Conservation (phyloP, 75 land plant genomes). For the Sequoiadendron giganteum region DNA sequence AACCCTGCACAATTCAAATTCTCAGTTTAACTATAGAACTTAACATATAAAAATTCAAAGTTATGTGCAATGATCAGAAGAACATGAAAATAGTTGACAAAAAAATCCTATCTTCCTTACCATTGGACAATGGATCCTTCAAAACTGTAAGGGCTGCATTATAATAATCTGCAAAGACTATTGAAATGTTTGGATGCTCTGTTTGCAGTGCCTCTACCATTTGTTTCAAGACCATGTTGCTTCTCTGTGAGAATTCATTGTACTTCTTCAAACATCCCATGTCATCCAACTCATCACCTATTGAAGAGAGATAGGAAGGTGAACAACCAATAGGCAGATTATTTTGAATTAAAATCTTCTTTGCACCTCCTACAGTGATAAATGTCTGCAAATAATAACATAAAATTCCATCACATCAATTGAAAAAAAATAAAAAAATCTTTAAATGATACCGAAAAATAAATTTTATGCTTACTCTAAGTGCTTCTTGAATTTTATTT, state of each 20-base stretch:
- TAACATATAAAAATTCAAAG: too few relatives aligned
- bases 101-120: neutral
- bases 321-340: slow-evolving; percentile 8
- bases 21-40: neutral
- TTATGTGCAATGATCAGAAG: too few relatives aligned
- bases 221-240: neutral
- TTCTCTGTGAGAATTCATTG: neutral
- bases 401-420: neutral
- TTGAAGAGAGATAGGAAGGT: neutral
- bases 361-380: neutral
- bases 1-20: neutral
- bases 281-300: neutral
- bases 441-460: neutral
- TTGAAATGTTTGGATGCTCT: neutral
- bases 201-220: neutral
- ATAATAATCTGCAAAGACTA: neutral
- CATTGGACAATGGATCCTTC: neutral
- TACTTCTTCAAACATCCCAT: slow-evolving; percentile 6
- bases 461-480: neutral
- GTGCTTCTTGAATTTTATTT: slow-evolving; percentile 17
- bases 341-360: neutral
- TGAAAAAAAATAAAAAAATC: neutral
- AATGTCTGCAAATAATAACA: neutral
- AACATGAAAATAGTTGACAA: neutral
- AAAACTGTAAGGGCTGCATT: neutral